Base-by-base conservation (phyloP, 352 stramenopile genomes). In the Phytophthora crassamura region DNA sequence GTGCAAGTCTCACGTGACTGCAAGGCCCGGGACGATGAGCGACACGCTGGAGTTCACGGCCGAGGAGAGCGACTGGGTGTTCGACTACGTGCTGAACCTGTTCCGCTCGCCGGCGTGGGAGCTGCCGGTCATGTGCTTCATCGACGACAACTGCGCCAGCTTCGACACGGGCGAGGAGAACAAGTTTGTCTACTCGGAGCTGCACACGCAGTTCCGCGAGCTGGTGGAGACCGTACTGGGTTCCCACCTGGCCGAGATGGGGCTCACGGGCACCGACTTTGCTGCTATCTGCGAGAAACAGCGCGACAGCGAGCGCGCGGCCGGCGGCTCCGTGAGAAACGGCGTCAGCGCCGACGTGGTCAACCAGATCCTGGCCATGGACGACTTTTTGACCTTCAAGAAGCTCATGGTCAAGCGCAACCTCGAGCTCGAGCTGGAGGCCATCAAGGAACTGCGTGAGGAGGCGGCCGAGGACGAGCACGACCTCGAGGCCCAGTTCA, bases 371-470 rank as follows among this genome's bases (percentile, higher is more conserved):
- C 64, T 97, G 20, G 89, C 91, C 12, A 93, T 96, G 70, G 87
- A 97, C 66, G 89, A 97, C 72, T 97, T 97, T 59, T 45, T 95
- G 45, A 94, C 86, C 32, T 97, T 97, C 72, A 97, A 97, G 72
- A 97, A 96, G 64, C 83, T 97, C 65, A 97, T 97, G 91, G 72
- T 95, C 39, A 97, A 97, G 73, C 85, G 87, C 55, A 97, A 97
- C 64, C 74, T 95, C 16, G 91, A 97, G 66, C 82, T 97, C 35
- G 89, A 97, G 74, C 75, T 97, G 16, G 91, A 97, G 57, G 88
- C 86, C 4, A 90, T 97, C 55, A 88, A 86, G 35, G 85, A 86
- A 43, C 69, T 97, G 18, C 80, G 86, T 6, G 80, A 94, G 14
- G 75, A 89, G 39, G 72, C 72, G 15, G 49, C 71, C 0, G 63